Evolutionary conservation across 2,329 filamentous ascomycete species (phyloP).

Genomic region (Coniochaeta prunicola): DNA sequence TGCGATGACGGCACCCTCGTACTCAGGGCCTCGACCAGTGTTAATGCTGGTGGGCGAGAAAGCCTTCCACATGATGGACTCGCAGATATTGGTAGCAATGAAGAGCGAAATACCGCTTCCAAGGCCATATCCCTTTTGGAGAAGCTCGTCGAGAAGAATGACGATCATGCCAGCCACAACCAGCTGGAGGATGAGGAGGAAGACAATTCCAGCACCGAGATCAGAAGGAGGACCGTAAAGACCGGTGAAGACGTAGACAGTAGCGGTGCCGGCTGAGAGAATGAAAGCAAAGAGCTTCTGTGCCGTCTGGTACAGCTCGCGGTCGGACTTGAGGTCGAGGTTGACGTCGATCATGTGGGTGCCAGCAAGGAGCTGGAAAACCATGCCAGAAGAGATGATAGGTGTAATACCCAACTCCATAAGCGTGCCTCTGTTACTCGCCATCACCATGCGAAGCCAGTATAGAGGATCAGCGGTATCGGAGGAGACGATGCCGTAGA

Average conservation of each 20-base stretch:
- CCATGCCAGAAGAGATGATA: constrained; percentile 99
- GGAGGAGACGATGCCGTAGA: constrained; percentile 98
- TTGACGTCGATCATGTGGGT: constrained; percentile 99
- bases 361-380: constrained; percentile 98
- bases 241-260: constrained; percentile 95
- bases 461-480: constrained; percentile 97
- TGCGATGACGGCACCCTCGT: constrained; percentile 96
- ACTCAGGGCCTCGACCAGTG: constrained; percentile 97
- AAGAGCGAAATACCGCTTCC: constrained; percentile 98
- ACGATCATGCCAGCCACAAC: constrained; percentile 97
- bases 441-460: constrained; percentile 99
- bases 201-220: constrained; percentile 95
- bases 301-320: constrained; percentile 98
- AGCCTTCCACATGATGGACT: constrained; percentile 99
- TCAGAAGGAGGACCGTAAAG: constrained; percentile 96
- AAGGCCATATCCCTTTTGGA: constrained; percentile 98
- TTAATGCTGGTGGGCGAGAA: constrained; percentile 99
- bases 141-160: constrained; percentile 96
- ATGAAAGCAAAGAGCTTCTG: constrained; percentile 99
- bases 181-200: constrained; percentile 95
- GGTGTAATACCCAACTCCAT: constrained; percentile 97
- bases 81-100: constrained; percentile 99
- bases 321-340: constrained; percentile 98
- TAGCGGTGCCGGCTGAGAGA: constrained; percentile 93
- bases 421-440: constrained; percentile 92